Percentiles rank a stretch among this genome's conserved stretches.
Evolutionary conservation across 2,329 filamentous ascomycete species (phyloP).

Genomic region (Teratosphaeria pseudoeucalypti): DNA sequence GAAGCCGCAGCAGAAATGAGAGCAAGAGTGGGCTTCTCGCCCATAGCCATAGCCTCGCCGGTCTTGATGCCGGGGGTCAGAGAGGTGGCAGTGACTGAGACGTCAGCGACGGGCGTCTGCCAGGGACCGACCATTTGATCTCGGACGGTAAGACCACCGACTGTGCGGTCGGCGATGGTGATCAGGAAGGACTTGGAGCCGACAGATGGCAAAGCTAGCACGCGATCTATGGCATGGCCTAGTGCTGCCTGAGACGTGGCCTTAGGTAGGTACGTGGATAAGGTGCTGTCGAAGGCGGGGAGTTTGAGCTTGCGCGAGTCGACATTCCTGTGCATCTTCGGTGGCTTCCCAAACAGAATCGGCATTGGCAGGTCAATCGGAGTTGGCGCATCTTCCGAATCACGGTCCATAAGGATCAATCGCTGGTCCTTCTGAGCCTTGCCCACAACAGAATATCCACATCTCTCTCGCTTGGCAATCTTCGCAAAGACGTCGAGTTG

Average conservation of each 20-base stretch:
- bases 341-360: slow-evolving; percentile 76
- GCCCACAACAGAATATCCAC: slow-evolving; percentile 86
- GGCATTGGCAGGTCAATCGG: slow-evolving; percentile 87
- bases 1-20: slow-evolving; percentile 84
- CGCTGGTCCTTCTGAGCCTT: slow-evolving; percentile 61
- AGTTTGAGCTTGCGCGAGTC: slow-evolving; percentile 58
- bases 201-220: slow-evolving; percentile 76
- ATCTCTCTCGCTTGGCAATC: slow-evolving; percentile 71
- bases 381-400: slow-evolving; percentile 61
- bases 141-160: slow-evolving; percentile 76
- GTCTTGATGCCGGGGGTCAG: slow-evolving; percentile 61
- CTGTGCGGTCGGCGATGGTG: slow-evolving; percentile 86
- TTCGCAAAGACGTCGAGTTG: slow-evolving; percentile 61
- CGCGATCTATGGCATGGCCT: slow-evolving; percentile 63
- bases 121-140: slow-evolving; percentile 96
- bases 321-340: slow-evolving; percentile 68
- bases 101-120: slow-evolving; percentile 90
- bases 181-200: slow-evolving; percentile 97
- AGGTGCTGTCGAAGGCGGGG: slow-evolving; percentile 62
- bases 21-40: slow-evolving; percentile 80
- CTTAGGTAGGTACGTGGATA: slow-evolving; percentile 56
- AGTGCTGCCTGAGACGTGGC: slow-evolving; percentile 28
- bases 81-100: slow-evolving; percentile 80
- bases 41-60: slow-evolving; percentile 97
- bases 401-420: slow-evolving; percentile 70